phyloP scores from a whole-genome alignment of 345 rosid species.

The Kandelia obovata region DNA sequence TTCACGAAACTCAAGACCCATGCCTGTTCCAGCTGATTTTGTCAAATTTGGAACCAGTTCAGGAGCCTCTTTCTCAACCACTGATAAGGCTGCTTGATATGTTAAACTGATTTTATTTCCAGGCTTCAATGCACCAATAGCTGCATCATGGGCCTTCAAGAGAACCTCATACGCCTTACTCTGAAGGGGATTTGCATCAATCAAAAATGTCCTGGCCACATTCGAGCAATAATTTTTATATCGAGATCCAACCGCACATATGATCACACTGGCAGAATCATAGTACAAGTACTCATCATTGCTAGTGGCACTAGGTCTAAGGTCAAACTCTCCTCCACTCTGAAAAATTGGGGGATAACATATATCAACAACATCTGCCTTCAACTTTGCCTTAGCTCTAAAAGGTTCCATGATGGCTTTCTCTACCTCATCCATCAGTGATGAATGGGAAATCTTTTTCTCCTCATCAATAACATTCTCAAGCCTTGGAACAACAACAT shows the following conservation, averaged over 20 bases:
- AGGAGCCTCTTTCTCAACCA: slow-evolving; percentile 74
- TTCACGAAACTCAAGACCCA: slow-evolving; percentile 92
- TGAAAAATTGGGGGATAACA: slow-evolving; percentile 94
- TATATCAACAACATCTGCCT: slow-evolving; percentile 77
- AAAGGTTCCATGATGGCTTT: slow-evolving; percentile 76
- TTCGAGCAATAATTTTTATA: slow-evolving; percentile 89
- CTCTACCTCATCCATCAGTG: slow-evolving; percentile 79
- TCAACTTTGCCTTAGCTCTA: slow-evolving; percentile 70
- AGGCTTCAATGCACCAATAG: slow-evolving; percentile 59
- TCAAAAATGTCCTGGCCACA: slow-evolving; percentile 69
- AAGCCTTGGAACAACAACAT: slow-evolving; percentile 76
- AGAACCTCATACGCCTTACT: slow-evolving; percentile 82
- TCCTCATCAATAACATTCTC: slow-evolving; percentile 88
- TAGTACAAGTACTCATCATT: slow-evolving; percentile 69
- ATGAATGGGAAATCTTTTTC: slow-evolving; percentile 65
- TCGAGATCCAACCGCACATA: slow-evolving; percentile 77
- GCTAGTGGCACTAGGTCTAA: slow-evolving; percentile 84
- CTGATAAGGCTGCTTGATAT: slow-evolving; percentile 68
- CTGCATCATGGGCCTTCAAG: slow-evolving; percentile 85
- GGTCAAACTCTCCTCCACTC: slow-evolving; percentile 90
- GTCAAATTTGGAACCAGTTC: slow-evolving; percentile 66
- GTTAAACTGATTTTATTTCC: slow-evolving; percentile 59
- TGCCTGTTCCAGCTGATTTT: slow-evolving; percentile 89
- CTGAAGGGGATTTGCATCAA: slow-evolving; percentile 73
- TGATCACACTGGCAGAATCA: slow-evolving; percentile 77